Evolutionary conservation across 129 eudicot genomes (phyloP), one percentile per base, ranked within the genome.

Genomic region (Calendula officinalis): DNA sequence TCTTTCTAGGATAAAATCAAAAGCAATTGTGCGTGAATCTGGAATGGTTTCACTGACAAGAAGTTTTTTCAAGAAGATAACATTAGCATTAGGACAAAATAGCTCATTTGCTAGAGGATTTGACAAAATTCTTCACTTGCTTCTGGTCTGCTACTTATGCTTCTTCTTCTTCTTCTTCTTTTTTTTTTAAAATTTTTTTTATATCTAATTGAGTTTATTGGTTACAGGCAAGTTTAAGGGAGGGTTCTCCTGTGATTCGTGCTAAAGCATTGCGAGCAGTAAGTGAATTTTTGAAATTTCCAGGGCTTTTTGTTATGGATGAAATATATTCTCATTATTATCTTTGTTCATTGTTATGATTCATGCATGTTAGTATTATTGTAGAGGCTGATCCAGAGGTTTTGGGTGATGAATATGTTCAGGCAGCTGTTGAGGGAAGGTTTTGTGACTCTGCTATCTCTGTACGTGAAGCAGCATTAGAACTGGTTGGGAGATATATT

Each of bases 311-410:
- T 51, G 53, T 70, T 56, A 45, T 40, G 40, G 43, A 36, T 32
- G 43, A 54, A 43, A 55, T 35, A 17, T 39, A 15, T 64, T 36
- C 77, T 63, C 16, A 14, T 61, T 43, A 38, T 67, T 34, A 37
- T 33, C 12, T 62, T 32, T 71, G 72, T 43, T 49, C 38, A 63
- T 33, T 35, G 54, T 16, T 35, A 8, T 69, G 74, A 62, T 65
- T 59, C 34, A 56, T 68, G 60, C 88, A 92, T 96, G 99, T 92
- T 81, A 92, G 96, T 80, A 75, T 88, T 38, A 92, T 92, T 40
- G 99, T 92, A 36, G 99, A 92, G 82, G 96, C 99, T 73, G 99
- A 92, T 83, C 99, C 99, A 41, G 99, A 81, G 77, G 96, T 85
- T 62, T 83, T 92, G 73, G 80, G 95, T 70, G 89, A 92, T 81